Percentiles rank a stretch among this genome's conserved stretches.
Evolutionary conservation across 2,329 filamentous ascomycete species (phyloP).

Genomic region (Hypoxylon sp.): DNA sequence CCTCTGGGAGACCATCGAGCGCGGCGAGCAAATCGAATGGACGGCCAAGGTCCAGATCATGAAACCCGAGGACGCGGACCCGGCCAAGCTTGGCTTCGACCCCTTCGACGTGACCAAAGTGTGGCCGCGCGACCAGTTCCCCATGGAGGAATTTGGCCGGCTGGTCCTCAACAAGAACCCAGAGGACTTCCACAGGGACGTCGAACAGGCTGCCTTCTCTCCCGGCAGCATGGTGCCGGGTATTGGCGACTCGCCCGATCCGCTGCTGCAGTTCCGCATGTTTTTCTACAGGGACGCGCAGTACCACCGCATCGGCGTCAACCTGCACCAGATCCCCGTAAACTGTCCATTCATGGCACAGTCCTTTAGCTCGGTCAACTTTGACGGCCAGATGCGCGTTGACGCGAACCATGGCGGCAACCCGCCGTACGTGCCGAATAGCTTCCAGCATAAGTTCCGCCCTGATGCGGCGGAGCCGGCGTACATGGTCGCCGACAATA

Average conservation of each 20-base stretch:
- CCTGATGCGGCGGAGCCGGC: constrained; percentile 64
- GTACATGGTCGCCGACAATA: constrained; percentile 62
- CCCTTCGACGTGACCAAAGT: constrained; percentile 67
- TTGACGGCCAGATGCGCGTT: constrained; percentile 62
- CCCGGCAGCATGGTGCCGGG: constrained; percentile 65
- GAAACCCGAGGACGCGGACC: constrained; percentile 65
- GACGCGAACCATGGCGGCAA: constrained; percentile 62
- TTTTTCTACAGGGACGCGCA: constrained; percentile 65
- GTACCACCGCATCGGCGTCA: constrained; percentile 64
- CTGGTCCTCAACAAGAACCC: constrained; percentile 67
- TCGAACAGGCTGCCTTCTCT: constrained; percentile 65
- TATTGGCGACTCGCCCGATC: constrained; percentile 62
- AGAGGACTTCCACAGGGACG: constrained; percentile 64
- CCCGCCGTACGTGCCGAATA: constrained; percentile 65
- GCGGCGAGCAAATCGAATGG: constrained; percentile 73
- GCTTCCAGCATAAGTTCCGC: constrained; percentile 64
- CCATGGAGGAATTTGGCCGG: constrained; percentile 62
- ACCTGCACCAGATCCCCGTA: constrained; percentile 63
- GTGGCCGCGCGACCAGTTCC: constrained; percentile 63
- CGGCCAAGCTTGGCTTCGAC: constrained; percentile 64
- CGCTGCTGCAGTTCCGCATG: constrained; percentile 62
- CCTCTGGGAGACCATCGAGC: constrained; percentile 72
- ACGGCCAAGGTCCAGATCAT: constrained; percentile 73
- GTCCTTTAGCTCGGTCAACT: constrained; percentile 60
- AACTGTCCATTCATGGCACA: constrained; percentile 58